Base-by-base conservation (phyloP, 2,329 filamentous ascomycete species). In the Boeremia lycopersici region DNA sequence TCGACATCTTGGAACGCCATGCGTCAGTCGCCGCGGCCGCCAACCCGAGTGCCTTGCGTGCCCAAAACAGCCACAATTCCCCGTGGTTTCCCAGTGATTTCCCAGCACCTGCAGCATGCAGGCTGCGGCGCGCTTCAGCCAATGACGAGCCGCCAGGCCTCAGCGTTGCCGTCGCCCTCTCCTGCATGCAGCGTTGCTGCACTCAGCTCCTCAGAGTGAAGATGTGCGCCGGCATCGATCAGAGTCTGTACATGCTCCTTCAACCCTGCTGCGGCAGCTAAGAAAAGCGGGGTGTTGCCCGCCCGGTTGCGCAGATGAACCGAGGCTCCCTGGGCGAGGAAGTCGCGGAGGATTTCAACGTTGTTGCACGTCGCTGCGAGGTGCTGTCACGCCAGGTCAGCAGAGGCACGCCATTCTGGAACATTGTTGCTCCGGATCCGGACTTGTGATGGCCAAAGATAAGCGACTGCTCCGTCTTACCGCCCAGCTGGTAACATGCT, bases 221-320 rank as follows among this genome's bases (percentile, higher is more conserved):
- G 72, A 77, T 86, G 84, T 23, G 83, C 84, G 15, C 84, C 84
- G 12, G 82, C 82, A 67, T 81, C 78, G 40, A 79, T 78, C 42
- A 86, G 74, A 40, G 84, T 74, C 57, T 74, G 65, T 54, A 85
- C 83, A 62, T 86, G 82, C 43, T 83, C 79, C 45, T 74, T 69
- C 50, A 84, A 71, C 42, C 83, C 83, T 28, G 82, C 81, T 60
- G 82, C 82, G 43, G 84, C 84, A 3, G 84, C 84, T 47, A 86
- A 74, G 69, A 84, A 86, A 44, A 86, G 76, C 53, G 84, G 83
- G 44, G 84, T 86, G 61, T 82, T 79, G 23, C 82, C 83, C 51
- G 77, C 77, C 56, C 81, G 79, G 68, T 86, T 86, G 48, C 84
- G 82, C 26, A 85, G 72, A 69, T 86, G 84, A 38, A 86, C 83